Conservation (phyloP, 768 basidiomycete species). For the Termitomyces sp. region DNA sequence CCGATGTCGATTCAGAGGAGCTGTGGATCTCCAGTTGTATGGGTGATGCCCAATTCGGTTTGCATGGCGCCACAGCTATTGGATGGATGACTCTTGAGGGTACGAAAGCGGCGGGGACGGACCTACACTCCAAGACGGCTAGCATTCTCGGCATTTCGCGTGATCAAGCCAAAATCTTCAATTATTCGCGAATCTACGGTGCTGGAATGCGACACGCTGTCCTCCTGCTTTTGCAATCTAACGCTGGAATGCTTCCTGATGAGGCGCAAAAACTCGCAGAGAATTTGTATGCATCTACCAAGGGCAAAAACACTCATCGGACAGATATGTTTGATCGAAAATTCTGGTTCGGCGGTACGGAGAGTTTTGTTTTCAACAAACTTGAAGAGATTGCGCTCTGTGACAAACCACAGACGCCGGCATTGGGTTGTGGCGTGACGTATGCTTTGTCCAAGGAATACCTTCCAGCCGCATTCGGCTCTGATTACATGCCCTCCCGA, state of each 20-base stretch:
- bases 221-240: conserved; percentile 82
- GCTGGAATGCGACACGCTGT: conserved; percentile 95
- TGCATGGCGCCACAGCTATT: conserved; percentile 94
- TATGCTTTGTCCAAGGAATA: conserved; percentile 89
- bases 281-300: conserved; percentile 87
- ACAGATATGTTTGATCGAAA: conserved; percentile 71
- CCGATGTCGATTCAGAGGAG: conserved; percentile 98
- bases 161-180: conserved; percentile 97
- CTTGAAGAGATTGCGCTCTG: conserved; percentile 92
- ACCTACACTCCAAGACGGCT: conserved; percentile 96
- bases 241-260: conserved; percentile 72
- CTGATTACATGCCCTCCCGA: conserved; percentile 91
- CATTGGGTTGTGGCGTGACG: conserved; percentile 91
- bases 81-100: conserved; percentile 99
- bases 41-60: conserved; percentile 97
- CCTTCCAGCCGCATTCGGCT: conserved; percentile 74
- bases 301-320: conserved; percentile 84
- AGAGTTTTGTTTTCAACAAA: conserved; percentile 97
- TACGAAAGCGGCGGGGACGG: conserved; percentile 90
- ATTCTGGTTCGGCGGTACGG: conserved; percentile 97
- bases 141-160: conserved; percentile 88
- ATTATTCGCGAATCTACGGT: conserved; percentile 98
- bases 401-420: conserved; percentile 85
- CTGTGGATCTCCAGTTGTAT: conserved; percentile 98
- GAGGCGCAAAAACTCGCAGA: conserved; percentile 79